These are phyloP conservation scores for Kodamaea hsintzibuensis DNA, from an alignment of 805 yeast species.

Conservation along the genomic window DNA sequence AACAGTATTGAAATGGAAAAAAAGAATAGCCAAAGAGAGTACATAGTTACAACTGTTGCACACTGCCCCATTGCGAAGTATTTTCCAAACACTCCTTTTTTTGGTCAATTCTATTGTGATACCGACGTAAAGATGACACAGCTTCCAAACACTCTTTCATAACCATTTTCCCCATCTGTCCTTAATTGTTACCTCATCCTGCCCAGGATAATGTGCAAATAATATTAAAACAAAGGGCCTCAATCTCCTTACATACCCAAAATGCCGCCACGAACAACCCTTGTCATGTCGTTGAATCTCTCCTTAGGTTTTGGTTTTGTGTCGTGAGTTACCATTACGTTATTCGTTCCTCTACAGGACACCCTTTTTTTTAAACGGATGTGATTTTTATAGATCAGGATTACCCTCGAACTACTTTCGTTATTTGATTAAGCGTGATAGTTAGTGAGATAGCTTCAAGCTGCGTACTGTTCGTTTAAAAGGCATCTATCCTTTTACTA, in stretches of 20 bases:
- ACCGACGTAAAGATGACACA: conserved; percentile 6
- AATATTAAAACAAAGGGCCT: neutral
- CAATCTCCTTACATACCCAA: neutral
- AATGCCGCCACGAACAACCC: neutral
- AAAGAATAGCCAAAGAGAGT: neutral
- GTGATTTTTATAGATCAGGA: neutral
- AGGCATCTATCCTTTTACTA: neutral
- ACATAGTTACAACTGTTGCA: neutral
- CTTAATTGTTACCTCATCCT: neutral
- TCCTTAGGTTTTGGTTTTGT: neutral
- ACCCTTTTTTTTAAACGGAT: neutral
- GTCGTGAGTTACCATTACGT: neutral
- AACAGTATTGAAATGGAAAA: too few species aligned
- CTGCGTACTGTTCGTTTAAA: neutral
- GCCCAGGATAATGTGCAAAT: neutral
- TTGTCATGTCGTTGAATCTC: neutral
- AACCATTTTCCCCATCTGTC: neutral
- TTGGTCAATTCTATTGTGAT: conserved; percentile 3
- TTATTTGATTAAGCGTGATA: neutral
- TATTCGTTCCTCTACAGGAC: neutral
- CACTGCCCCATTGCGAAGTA: neutral
- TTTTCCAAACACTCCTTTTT: neutral
- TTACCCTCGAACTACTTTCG: neutral
- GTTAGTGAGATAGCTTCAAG: neutral
- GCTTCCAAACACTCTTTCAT: conserved; percentile 1